Evolutionary conservation across 2,329 filamentous ascomycete species (phyloP).

Genomic region (Herpomyces periplanetae): DNA sequence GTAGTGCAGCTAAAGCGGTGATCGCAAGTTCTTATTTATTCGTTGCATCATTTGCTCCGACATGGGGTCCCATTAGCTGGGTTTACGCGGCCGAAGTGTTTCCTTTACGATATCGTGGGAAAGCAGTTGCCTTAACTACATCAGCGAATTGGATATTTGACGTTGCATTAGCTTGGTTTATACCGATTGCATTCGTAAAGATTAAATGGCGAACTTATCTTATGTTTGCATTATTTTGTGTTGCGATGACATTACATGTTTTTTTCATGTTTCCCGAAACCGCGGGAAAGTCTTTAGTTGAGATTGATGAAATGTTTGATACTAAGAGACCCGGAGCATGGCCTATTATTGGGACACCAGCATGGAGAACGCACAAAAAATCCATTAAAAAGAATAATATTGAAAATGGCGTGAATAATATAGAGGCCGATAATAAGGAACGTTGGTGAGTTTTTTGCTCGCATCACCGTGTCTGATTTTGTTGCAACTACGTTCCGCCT

Average conservation of each 20-base stretch:
- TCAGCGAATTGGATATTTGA: conserved; percentile 20
- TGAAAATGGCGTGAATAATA: no score
- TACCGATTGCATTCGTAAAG: conserved; percentile 15
- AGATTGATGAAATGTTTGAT: conserved; percentile 33
- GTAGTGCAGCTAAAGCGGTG: conserved; percentile 19
- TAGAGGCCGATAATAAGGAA: no score
- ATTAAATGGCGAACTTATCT: conserved; percentile 31
- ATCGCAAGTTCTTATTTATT: conserved; percentile 32
- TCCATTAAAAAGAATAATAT: no score
- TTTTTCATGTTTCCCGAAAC: conserved; percentile 33
- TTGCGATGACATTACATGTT: conserved; percentile 24
- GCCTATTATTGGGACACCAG: conserved; percentile 11
- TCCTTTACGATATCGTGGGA: conserved; percentile 19
- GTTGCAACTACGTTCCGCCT: no score
- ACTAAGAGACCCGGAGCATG: conserved; percentile 6
- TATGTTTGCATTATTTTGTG: conserved; percentile 32
- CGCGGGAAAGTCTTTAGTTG: conserved; percentile 30
- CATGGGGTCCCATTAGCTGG: conserved; percentile 19
- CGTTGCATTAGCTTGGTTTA: conserved; percentile 17
- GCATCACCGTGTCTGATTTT: no score
- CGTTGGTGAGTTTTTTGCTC: no score
- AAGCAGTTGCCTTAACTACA: conserved; percentile 19
- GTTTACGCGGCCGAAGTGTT: conserved; percentile 17
- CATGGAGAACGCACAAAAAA: conserved; percentile 15
- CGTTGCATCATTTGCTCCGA: conserved; percentile 23